Evolutionary conservation across 208 protist species (phyloP).

Genomic region (Crithidia expoeki): DNA sequence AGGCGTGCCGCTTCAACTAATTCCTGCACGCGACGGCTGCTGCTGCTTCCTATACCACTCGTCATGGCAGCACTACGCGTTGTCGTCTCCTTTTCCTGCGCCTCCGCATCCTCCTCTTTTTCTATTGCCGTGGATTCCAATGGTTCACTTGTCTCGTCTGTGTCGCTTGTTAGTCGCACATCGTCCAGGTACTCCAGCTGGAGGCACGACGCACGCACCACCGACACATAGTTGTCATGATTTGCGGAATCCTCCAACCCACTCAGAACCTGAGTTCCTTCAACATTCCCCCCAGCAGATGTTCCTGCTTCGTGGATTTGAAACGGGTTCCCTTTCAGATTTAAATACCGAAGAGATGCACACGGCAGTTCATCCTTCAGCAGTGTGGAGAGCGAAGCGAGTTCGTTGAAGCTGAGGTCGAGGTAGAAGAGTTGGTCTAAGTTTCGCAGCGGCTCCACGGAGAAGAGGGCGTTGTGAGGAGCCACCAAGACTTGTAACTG

Average conservation of each 20-base stretch:
- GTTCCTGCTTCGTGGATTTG: not conserved
- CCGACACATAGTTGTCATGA: constrained; percentile 10
- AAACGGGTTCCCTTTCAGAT: constrained; percentile 62
- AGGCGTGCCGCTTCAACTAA: not conserved
- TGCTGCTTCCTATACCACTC: not conserved
- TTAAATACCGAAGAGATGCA: constrained; percentile 51
- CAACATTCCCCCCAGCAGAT: not conserved
- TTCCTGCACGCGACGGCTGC: constrained; percentile 5
- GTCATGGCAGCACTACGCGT: not conserved
- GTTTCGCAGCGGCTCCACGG: constrained; percentile 47
- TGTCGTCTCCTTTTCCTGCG: too few species aligned
- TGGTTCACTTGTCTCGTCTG: constrained; percentile 15
- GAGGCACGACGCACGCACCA: constrained; percentile 36
- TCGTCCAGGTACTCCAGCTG: constrained; percentile 59
- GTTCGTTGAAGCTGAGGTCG: constrained; percentile 62
- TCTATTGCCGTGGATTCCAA: not conserved
- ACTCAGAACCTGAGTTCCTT: not conserved
- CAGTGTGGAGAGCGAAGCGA: constrained; percentile 35
- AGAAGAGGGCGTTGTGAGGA: constrained; percentile 72
- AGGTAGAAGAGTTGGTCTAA: constrained; percentile 63
- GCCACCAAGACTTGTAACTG: constrained; percentile 74
- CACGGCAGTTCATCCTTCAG: constrained; percentile 56
- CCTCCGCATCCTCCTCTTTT: not conserved
- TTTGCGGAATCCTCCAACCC: not conserved
- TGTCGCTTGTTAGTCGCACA: constrained; percentile 16